A percentile compares a stretch with the other conserved stretches of the same genome.
Conservation (phyloP, 176 grass and related monocot genomes). For the Oryza rufipogon region DNA sequence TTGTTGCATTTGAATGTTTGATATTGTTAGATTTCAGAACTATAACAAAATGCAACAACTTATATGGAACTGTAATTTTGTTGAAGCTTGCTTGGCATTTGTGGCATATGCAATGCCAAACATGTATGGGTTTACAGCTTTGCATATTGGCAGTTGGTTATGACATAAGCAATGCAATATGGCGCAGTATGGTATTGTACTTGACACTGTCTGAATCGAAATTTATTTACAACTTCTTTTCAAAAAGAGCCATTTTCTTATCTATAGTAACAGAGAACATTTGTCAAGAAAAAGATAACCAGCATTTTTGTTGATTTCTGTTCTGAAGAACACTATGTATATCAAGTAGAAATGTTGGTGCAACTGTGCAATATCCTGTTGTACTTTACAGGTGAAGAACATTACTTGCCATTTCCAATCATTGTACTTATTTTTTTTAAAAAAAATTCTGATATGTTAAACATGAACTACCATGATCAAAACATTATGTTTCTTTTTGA, state of each 20-base stretch:
- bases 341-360: constrained; percentile 4
- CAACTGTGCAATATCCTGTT: neutral
- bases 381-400: neutral
- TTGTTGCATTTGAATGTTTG: constrained; percentile 10
- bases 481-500: constrained; percentile 5
- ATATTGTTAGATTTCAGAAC: neutral
- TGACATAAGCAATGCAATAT: neutral
- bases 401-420: constrained; percentile 8
- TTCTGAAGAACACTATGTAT: neutral
- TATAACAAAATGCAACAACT: neutral
- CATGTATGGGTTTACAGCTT: neutral
- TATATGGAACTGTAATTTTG: neutral
- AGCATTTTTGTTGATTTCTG: neutral
- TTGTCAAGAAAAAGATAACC: neutral
- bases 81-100: neutral
- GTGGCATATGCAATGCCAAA: neutral
- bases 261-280: neutral
- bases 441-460: constrained; percentile 5
- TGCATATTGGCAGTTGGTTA: neutral
- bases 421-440: neutral
- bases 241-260: neutral
- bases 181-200: neutral
- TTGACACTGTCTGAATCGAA: neutral
- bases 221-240: neutral
- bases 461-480: constrained; percentile 16